phyloP scores from a whole-genome alignment of 2,329 filamentous ascomycete species.

The Talaromyces piceae region DNA sequence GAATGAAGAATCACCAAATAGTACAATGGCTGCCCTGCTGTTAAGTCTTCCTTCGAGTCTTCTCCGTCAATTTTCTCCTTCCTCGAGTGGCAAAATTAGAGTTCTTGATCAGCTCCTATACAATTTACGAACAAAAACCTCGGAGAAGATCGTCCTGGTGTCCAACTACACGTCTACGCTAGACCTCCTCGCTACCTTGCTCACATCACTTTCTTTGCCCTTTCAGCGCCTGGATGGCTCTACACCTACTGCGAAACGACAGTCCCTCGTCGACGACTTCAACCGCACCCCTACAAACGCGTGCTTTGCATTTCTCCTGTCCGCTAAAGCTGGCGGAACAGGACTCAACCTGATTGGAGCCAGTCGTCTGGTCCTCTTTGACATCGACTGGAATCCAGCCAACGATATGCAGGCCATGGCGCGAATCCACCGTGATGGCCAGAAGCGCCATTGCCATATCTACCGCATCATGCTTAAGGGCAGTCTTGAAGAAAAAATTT shows the following conservation, averaged over 20 bases:
- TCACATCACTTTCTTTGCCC: conserved; percentile 52
- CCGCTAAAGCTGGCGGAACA: conserved; percentile 63
- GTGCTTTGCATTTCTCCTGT: conserved; percentile 63
- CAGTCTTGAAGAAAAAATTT: conserved; percentile 67
- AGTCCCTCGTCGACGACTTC: conserved; percentile 62
- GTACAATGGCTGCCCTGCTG: conserved; percentile 42
- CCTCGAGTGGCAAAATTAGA: conserved; percentile 58
- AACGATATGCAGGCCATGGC: conserved; percentile 70
- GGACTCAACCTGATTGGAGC: conserved; percentile 66
- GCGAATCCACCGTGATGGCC: conserved; percentile 64
- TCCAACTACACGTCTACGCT: conserved; percentile 69
- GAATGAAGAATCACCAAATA: conserved; percentile 36
- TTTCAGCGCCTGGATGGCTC: conserved; percentile 64
- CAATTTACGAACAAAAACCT: conserved; percentile 51
- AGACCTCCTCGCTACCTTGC: conserved; percentile 56
- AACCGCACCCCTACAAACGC: conserved; percentile 51
- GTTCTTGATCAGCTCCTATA: conserved; percentile 60
- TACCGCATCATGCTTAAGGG: conserved; percentile 63
- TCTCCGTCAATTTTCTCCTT: conserved; percentile 46
- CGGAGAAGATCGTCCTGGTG: conserved; percentile 67
- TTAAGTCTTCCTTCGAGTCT: conserved; percentile 49
- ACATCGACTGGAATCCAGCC: conserved; percentile 70
- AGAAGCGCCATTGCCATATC: conserved; percentile 60
- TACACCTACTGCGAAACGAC: conserved; percentile 57
- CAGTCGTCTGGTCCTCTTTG: conserved; percentile 62